A percentile compares a stretch with the other conserved stretches of the same genome.
These are phyloP conservation scores for Leccinum subfulvum DNA, from an alignment of 1,284 basidiomycete genomes.

Conservation along the genomic window DNA sequence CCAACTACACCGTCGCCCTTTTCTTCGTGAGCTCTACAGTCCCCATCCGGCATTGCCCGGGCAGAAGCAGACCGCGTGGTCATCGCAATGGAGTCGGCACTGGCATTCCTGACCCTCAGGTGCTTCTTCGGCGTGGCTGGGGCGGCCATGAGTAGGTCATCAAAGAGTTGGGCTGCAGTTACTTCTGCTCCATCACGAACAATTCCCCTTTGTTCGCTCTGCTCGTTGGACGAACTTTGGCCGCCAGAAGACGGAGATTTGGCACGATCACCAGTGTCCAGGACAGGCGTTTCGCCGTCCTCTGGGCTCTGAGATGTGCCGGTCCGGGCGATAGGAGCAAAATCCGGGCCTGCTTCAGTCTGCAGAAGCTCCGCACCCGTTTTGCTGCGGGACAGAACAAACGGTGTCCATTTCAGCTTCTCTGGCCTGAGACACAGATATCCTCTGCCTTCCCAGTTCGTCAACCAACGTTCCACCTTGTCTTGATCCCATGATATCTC, in stretches of 20 bases:
- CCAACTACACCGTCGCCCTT: constrained; percentile 8
- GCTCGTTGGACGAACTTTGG: constrained; percentile 17
- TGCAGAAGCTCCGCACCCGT: constrained; percentile 41
- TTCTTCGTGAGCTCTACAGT: constrained; percentile 9
- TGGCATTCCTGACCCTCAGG: constrained; percentile 15
- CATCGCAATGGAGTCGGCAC: constrained; percentile 15
- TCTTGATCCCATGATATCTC: constrained; percentile 73
- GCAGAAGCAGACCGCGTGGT: constrained; percentile 23
- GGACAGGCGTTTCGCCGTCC: constrained; percentile 28
- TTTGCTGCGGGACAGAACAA: constrained; percentile 66
- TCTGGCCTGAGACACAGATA: constrained; percentile 82
- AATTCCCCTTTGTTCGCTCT: constrained; percentile 14
- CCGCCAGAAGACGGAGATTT: constrained; percentile 19
- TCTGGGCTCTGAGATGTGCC: constrained; percentile 22
- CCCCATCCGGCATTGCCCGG: constrained; percentile 14
- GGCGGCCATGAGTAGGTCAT: constrained; percentile 25
- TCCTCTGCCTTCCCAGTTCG: constrained; percentile 76
- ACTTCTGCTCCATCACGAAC: constrained; percentile 14
- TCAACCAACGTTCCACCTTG: constrained; percentile 67
- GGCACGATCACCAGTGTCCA: constrained; percentile 19
- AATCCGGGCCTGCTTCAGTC: constrained; percentile 23
- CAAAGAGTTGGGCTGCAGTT: constrained; percentile 34
- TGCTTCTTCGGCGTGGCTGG: constrained; percentile 17
- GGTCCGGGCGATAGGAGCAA: constrained; percentile 20
- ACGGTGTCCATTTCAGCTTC: constrained; percentile 93